phyloP scores from a whole-genome alignment of 1,284 basidiomycete species.

The Ceratobasidium sp. region DNA sequence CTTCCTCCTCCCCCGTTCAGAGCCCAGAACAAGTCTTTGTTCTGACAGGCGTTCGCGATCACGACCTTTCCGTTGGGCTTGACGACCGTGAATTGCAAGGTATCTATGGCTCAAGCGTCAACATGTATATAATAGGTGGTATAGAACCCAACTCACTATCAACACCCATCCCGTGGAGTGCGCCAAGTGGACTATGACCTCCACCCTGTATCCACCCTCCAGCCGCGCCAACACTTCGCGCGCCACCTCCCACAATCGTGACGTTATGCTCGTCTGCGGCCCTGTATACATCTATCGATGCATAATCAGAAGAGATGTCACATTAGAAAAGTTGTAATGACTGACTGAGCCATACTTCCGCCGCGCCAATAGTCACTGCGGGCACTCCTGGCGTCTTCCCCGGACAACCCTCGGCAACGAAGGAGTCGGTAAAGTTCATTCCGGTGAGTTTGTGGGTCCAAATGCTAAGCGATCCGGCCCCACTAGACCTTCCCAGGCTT shows the following conservation, averaged over 20 bases:
- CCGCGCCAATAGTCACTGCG: slow-evolving; percentile 31
- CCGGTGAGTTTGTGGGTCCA: slow-evolving; percentile 35
- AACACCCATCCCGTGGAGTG: slow-evolving; percentile 24
- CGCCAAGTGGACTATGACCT: slow-evolving; percentile 29
- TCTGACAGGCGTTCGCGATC: slow-evolving; percentile 20
- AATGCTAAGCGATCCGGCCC: slow-evolving; percentile 38
- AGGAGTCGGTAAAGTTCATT: slow-evolving; percentile 41
- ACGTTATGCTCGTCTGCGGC: slow-evolving; percentile 36
- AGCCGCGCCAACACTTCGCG: slow-evolving; percentile 31
- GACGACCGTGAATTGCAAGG: slow-evolving; percentile 36
- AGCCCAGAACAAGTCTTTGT: slow-evolving; percentile 43
- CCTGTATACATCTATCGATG: slow-evolving; percentile 21
- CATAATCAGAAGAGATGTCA: background rate
- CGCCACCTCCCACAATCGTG: slow-evolving; percentile 20
- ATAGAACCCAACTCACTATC: slow-evolving; percentile 12
- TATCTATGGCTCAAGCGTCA: slow-evolving; percentile 7
- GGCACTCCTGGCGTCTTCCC: background rate
- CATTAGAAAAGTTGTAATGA: background rate
- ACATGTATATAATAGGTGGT: background rate
- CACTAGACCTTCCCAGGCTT: slow-evolving; percentile 41
- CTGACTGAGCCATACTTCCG: slow-evolving; percentile 24
- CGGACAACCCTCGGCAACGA: background rate
- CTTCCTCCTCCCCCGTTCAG: slow-evolving; percentile 38
- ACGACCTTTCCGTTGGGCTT: slow-evolving; percentile 30
- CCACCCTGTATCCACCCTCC: slow-evolving; percentile 42